Percentiles rank a stretch among this genome's conserved stretches.
Conservation (phyloP, 2,329 filamentous ascomycete genomes). For the Cladosporium cucumerinum region DNA sequence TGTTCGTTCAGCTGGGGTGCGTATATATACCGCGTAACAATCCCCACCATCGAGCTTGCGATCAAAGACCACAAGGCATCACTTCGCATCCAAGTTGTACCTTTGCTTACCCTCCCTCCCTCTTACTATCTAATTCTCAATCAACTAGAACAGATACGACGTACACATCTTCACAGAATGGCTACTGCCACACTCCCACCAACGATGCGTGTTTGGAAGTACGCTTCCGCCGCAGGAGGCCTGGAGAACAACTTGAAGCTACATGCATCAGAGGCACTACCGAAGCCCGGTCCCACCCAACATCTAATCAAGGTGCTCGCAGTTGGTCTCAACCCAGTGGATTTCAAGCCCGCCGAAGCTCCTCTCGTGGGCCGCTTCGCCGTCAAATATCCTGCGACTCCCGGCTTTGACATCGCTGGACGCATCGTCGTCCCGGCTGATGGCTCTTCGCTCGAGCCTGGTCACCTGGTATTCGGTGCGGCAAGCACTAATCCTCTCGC, state of each 20-base stretch:
- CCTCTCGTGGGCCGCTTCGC: slow-evolving; percentile 33
- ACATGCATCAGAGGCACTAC: slow-evolving; percentile 40
- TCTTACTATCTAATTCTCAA: too few relatives aligned
- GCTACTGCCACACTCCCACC: slow-evolving; percentile 11
- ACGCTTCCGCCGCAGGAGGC: slow-evolving; percentile 43
- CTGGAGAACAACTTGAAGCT: slow-evolving; percentile 55
- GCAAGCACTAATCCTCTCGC: slow-evolving; percentile 33
- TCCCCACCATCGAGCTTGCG: not conserved
- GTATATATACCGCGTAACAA: not conserved
- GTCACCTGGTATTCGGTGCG: slow-evolving; percentile 41
- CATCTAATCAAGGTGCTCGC: slow-evolving; percentile 56
- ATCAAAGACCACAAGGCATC: not conserved
- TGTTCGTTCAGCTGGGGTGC: not conserved
- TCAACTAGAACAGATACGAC: not conserved
- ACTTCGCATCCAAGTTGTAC: not conserved
- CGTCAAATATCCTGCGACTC: slow-evolving; percentile 43
- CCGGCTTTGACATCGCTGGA: slow-evolving; percentile 53
- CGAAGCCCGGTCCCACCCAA: slow-evolving; percentile 35
- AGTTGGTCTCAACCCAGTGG: slow-evolving; percentile 55
- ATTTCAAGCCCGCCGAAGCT: slow-evolving; percentile 61
- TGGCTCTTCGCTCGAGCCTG: slow-evolving; percentile 31
- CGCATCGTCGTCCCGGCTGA: slow-evolving; percentile 43
- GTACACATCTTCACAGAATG: not conserved
- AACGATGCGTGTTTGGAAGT: slow-evolving; percentile 60
- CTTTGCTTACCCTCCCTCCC: not conserved